Evolutionary conservation across 352 stramenopile genomes (phyloP).

Genomic region (Pythium dissotocum): DNA sequence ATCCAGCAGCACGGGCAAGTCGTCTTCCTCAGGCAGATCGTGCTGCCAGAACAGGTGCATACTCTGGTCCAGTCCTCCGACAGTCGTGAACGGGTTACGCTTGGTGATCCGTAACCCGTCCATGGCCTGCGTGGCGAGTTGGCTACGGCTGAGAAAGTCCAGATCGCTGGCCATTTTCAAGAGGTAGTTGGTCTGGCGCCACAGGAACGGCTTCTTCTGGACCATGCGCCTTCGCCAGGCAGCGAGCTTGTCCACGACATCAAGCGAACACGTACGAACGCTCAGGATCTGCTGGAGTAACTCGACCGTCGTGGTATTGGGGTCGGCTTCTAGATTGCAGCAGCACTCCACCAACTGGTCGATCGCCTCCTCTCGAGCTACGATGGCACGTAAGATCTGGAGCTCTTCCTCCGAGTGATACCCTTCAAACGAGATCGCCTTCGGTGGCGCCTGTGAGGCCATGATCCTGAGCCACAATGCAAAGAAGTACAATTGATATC

Average conservation of each 20-base stretch:
- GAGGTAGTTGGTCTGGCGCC: conserved; percentile 65
- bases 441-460: conserved; percentile 2
- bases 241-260: conserved; percentile 56
- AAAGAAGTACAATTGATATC: background rate
- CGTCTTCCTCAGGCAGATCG: conserved; percentile 56
- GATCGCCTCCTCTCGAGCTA: conserved; percentile 56
- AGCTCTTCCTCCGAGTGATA: conserved; percentile 64
- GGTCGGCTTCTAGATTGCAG: conserved; percentile 50
- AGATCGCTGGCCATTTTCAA: conserved; percentile 67
- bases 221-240: conserved; percentile 67
- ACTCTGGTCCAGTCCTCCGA: conserved; percentile 65
- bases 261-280: conserved; percentile 50
- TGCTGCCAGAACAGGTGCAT: conserved; percentile 53
- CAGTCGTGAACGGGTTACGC: conserved; percentile 72
- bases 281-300: conserved; percentile 51
- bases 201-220: conserved; percentile 54
- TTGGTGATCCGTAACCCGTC: conserved; percentile 53
- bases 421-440: conserved; percentile 54
- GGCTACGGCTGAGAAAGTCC: conserved; percentile 77
- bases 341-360: conserved; percentile 52
- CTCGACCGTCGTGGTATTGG: conserved; percentile 26
- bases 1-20: conserved; percentile 59
- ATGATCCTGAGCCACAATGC: background rate
- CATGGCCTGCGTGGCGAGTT: conserved; percentile 48
- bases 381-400: conserved; percentile 60